Evolutionary conservation across 2,329 filamentous ascomycete genomes (phyloP), one percentile per base, ranked within the genome.

Genomic region (Lachnellula suecica): DNA sequence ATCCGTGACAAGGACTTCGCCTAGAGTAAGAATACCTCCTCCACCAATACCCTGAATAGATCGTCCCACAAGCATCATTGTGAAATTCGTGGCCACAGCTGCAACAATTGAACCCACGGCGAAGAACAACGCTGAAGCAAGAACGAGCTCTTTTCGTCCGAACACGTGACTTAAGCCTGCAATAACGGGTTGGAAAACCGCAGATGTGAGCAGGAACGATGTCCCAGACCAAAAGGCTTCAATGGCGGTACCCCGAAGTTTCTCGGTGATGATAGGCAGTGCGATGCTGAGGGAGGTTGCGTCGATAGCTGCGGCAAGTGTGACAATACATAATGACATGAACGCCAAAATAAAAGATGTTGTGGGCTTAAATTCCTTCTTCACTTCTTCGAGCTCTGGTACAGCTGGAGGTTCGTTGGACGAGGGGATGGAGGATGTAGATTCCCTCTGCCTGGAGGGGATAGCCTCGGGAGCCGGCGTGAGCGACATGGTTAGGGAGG

Each of bases 181-280:
- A 64, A 70, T 65, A 54, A 71, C 68, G 37, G 81, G 83, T 59
- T 84, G 79, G 38, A 82, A 75, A 25, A 84, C 78, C 1, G 85
- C 83, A 51, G 80, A 83, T 3, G 84, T 81, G 4, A 90, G 76
- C 4, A 90, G 72, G 58, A 87, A 90, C 15, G 82, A 83, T 4
- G 86, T 89, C 2, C 85, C 86, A 11, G 83, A 79, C 87, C 85
- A 89, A 63, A 89, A 89, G 0, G 84, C 82, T 68, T 88, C 74
- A 27, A 83, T 77, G 2, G 79, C 79, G 0, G 73, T 75, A 40
- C 80, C 79, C 24, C 72, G 59, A 6, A 84, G 71, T 19, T 75
- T 75, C 7, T 67, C 58, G n/a, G 79, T 75, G 52, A 83, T 79
- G 37, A 74, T 75, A 4, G 74, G 78, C 27, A 87, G 68, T 4